Evolutionary conservation across 2,329 filamentous ascomycete species (phyloP).

Genomic region (Nakataea oryzae): DNA sequence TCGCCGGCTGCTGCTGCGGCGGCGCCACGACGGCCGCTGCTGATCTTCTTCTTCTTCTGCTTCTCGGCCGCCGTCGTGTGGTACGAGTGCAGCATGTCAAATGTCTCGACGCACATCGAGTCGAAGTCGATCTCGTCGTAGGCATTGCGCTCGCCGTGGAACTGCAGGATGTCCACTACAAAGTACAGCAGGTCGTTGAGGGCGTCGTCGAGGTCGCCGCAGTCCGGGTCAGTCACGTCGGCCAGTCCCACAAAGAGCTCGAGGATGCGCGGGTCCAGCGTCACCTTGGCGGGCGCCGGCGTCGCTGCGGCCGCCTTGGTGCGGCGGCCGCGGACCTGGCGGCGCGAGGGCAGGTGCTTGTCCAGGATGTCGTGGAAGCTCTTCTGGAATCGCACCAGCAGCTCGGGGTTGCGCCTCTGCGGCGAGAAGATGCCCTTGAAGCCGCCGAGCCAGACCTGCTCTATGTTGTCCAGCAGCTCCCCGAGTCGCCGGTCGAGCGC

Average conservation of each 20-base stretch:
- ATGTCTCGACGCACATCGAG: constrained; percentile 74
- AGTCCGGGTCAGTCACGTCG: constrained; percentile 53
- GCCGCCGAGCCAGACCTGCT: constrained; percentile 88
- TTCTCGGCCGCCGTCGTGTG: constrained; percentile 39
- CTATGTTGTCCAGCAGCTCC: constrained; percentile 73
- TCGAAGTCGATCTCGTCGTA: constrained; percentile 98
- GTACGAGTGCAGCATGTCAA: constrained; percentile 75
- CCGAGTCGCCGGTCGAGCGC: constrained; percentile 67
- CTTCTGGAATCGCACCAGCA: constrained; percentile 66
- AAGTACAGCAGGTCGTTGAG: constrained; percentile 93
- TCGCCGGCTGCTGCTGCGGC: constrained; percentile 12
- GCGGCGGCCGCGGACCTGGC: constrained; percentile 47
- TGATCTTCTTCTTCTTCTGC: neutral
- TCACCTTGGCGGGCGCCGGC: constrained; percentile 23
- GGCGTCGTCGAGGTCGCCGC: constrained; percentile 68
- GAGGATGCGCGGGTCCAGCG: constrained; percentile 53
- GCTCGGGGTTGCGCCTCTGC: constrained; percentile 42
- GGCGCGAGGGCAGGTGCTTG: constrained; percentile 76
- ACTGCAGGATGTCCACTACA: constrained; percentile 90
- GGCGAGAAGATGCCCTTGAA: constrained; percentile 92
- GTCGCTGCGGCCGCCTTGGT: constrained; percentile 25
- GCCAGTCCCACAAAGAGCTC: constrained; percentile 85
- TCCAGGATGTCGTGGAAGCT: constrained; percentile 72
- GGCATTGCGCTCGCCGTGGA: constrained; percentile 90
- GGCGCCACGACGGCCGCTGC: neutral